These are phyloP conservation scores for Malus asiatica DNA, from an alignment of 306 rosid species.

Conservation along the genomic window DNA sequence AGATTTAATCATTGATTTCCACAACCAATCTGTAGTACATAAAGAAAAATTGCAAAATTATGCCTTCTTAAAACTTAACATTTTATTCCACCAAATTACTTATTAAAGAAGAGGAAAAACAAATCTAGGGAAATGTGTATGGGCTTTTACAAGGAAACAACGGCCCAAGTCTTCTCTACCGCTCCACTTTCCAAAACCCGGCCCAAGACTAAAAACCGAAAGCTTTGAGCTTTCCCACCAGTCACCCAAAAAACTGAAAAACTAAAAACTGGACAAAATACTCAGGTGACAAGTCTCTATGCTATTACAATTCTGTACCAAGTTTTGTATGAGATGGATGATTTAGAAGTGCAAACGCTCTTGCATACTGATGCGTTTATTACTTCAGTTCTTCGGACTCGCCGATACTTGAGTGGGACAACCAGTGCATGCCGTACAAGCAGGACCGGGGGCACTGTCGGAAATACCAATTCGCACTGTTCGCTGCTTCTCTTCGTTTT, in stretches of 20 bases:
- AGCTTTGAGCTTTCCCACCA: not conserved
- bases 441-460: constrained; percentile 28
- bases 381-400: constrained; percentile 40
- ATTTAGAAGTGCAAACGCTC: not conserved
- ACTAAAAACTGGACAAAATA: not conserved
- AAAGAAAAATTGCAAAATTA: too few species aligned
- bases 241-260: not conserved
- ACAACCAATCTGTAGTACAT: too few species aligned
- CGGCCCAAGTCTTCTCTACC: not conserved
- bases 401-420: constrained; percentile 24
- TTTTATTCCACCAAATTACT: not conserved
- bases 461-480: constrained; percentile 58
- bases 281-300: not conserved
- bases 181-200: not conserved
- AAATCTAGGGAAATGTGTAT: not conserved
- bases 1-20: not conserved
- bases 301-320: not conserved
- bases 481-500: constrained; percentile 56
- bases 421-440: constrained; percentile 42
- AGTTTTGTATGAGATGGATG: not conserved
- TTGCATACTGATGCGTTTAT: constrained; percentile 11
- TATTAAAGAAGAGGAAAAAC: not conserved
- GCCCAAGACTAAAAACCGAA: not conserved
- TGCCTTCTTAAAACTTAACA: not conserved
- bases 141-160: not conserved